Base-by-base conservation (phyloP, 208 protist species). In the Acanthamoeba culbertsoni region DNA sequence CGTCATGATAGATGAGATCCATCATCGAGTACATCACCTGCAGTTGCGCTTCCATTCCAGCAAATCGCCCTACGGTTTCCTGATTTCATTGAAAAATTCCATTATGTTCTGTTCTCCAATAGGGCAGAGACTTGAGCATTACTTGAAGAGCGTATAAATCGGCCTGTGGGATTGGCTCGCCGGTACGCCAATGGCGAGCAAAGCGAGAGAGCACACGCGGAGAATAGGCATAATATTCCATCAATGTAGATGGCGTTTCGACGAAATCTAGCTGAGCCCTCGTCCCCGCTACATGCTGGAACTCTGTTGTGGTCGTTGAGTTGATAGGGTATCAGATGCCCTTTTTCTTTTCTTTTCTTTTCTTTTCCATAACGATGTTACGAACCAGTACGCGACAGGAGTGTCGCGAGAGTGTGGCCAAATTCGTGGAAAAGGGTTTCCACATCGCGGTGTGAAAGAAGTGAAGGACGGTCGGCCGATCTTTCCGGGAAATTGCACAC, bases 401-500 rank as follows among this genome's bases (percentile, higher is more conserved):
- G 1, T 26, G 48, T 65, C 45, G 40, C 63, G 16, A 93, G 35
- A 20, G 94, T 84, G 68, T 95, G 94, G 16, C 94, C 94, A 42
- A 95, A 92, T 48, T 95, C 94, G 55, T 95, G 94, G 71, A 95
- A 95, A 3, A 95, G 33, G 4, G 94, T 95, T 28, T 89, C 71
- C 10, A 95, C 53, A 23, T 95, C 79, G 45, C 28, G 31, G 65
- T 94, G 77, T 12, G n/a, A 16, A 23, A 94, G 84, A 31, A 94
- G 86, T 14, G 91, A 46, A 12, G 84, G 84, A 7, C 57, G 84
- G 33, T 62, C 31, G 2, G 43, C 48, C 14, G 77, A 53, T 4
- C 45, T 42, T 5, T 18, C n/a, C 14, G 12, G 18, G 35, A 88
- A 88, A 26, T 55, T 62, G 51, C 77, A 88, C 26, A 62, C 77